These are phyloP conservation scores for Dactylellina leptospora DNA, from an alignment of 2,329 filamentous ascomycete species.

Conservation along the genomic window DNA sequence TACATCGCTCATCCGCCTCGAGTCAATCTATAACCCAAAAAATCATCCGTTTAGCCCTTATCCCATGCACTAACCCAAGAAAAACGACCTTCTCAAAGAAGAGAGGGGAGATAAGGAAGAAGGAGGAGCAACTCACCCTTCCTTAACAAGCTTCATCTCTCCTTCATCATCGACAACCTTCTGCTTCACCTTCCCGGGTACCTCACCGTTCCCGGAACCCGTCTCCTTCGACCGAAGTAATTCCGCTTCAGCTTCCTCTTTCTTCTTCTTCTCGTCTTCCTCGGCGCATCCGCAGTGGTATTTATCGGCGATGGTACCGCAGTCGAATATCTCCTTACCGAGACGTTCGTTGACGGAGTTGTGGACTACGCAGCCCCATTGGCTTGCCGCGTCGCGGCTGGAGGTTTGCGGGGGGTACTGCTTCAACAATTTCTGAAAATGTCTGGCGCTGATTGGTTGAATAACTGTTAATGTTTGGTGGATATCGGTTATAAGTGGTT, in stretches of 20 bases:
- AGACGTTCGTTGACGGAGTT: conserved; percentile 73
- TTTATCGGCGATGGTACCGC: conserved; percentile 73
- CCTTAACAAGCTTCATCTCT: conserved; percentile 53
- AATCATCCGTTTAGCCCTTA: background rate
- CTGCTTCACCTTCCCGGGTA: conserved; percentile 27
- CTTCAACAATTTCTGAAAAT: conserved; percentile 71
- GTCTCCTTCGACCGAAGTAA: conserved; percentile 55
- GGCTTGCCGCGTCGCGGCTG: conserved; percentile 70
- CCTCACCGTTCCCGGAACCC: background rate
- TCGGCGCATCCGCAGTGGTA: conserved; percentile 77
- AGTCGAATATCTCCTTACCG: conserved; percentile 71
- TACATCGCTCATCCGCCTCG: conserved; percentile 19
- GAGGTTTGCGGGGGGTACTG: conserved; percentile 73
- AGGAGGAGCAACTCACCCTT: conserved; percentile 50
- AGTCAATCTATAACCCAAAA: conserved; percentile 21
- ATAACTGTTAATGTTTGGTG: background rate
- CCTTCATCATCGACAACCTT: conserved; percentile 49
- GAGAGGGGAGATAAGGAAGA: background rate
- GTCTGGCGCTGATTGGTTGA: conserved; percentile 64
- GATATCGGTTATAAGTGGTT: background rate
- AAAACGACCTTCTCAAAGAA: too few relatives aligned
- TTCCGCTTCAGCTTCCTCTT: conserved; percentile 59
- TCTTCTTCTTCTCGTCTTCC: conserved; percentile 65
- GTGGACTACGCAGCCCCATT: conserved; percentile 74
- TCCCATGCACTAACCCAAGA: background rate